phyloP scores from a whole-genome alignment of 441 rosid genomes.

The Breynia disticha region DNA sequence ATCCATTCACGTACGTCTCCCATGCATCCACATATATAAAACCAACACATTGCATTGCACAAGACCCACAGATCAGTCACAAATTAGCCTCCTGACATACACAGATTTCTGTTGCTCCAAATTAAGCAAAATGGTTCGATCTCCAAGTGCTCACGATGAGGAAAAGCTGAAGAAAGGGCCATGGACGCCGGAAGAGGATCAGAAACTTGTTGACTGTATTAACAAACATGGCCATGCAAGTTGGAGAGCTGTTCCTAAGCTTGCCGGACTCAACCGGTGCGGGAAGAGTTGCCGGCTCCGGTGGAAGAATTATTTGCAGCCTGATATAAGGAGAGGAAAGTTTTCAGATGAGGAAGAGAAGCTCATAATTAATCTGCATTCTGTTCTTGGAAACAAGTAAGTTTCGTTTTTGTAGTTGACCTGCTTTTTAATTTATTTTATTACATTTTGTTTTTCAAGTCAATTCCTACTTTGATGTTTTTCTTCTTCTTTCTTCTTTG shows the following conservation, averaged over 20 bases:
- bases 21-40: constrained; percentile 16
- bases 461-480: neutral
- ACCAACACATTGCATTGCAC: constrained; percentile 7
- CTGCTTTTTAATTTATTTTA: neutral
- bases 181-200: constrained; percentile 80
- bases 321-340: constrained; percentile 73
- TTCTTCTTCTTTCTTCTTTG: neutral
- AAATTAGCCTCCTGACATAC: neutral
- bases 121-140: constrained; percentile 40
- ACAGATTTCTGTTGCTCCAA: neutral
- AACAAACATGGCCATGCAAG: constrained; percentile 66
- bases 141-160: constrained; percentile 56
- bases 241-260: constrained; percentile 73
- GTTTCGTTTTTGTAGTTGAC: neutral
- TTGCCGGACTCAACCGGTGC: constrained; percentile 57
- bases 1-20: constrained; percentile 13
- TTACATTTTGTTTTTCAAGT: neutral
- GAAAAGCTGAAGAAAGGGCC: constrained; percentile 68
- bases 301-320: constrained; percentile 73
- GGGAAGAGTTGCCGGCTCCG: constrained; percentile 76
- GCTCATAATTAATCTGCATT: constrained; percentile 55
- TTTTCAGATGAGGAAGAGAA: constrained; percentile 66
- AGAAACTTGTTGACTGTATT: constrained; percentile 45
- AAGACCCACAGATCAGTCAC: neutral
- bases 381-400: constrained; percentile 70